Conservation (phyloP, 192 early-diverging fungal species). For the Rhizophagus clarus region DNA sequence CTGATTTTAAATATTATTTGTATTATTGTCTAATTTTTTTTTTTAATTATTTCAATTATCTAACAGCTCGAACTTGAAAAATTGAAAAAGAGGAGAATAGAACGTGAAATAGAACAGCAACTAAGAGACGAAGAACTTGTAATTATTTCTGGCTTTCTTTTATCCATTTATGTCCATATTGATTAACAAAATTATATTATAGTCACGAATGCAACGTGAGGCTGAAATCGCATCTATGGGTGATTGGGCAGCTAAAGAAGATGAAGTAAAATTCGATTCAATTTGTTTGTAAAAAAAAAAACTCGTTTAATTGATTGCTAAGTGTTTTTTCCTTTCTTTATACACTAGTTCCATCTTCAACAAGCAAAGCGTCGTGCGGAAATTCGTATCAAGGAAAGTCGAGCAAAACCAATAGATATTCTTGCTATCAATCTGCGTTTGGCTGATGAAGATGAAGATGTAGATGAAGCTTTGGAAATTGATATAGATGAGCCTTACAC, state of each 20-base stretch:
- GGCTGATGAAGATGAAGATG: slow-evolving; percentile 70
- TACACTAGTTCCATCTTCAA: slow-evolving; percentile 73
- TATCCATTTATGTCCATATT: not conserved
- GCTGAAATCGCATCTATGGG: slow-evolving; percentile 86
- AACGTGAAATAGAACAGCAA: slow-evolving; percentile 81
- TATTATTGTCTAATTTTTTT: not conserved
- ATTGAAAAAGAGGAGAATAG: slow-evolving; percentile 73
- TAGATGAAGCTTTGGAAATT: slow-evolving; percentile 73
- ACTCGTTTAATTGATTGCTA: not conserved
- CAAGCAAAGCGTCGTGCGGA: slow-evolving; percentile 92
- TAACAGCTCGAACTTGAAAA: slow-evolving; percentile 71
- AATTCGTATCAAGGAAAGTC: slow-evolving; percentile 84
- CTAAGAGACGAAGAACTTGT: slow-evolving; percentile 79
- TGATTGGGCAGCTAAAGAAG: slow-evolving; percentile 95
- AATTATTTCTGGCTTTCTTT: slow-evolving; percentile 34
- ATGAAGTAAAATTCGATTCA: slow-evolving; percentile 51
- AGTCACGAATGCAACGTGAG: slow-evolving; percentile 66
- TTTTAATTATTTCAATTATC: not conserved
- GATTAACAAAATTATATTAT: not conserved
- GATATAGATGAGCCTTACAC: slow-evolving; percentile 88
- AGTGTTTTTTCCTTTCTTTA: not conserved
- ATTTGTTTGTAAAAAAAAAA: not conserved
- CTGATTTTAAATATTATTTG: not conserved
- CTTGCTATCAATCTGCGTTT: slow-evolving; percentile 88
- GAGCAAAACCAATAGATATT: slow-evolving; percentile 92